phyloP scores from a whole-genome alignment of 2,329 filamentous ascomycete genomes.

The Ophiocordyceps camponoti-leonardi region DNA sequence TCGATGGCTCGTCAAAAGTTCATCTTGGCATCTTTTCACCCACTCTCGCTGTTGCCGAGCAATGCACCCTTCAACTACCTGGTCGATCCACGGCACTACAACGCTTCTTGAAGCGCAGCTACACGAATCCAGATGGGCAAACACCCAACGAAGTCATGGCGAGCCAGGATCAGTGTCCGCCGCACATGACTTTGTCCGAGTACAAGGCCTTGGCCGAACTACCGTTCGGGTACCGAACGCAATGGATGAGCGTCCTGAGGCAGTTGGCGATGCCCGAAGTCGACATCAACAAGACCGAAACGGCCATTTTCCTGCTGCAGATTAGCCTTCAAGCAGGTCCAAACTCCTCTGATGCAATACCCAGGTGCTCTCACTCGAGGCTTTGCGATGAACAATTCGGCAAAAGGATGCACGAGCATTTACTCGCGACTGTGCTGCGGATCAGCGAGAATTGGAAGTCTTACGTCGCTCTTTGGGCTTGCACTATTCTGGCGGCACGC shows the following conservation, averaged over 20 bases:
- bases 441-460: constrained; percentile 7
- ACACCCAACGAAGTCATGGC: constrained; percentile 35
- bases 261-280: constrained; percentile 8
- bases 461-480: constrained; percentile 4
- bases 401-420: neutral
- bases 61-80: constrained; percentile 6
- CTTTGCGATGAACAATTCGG: neutral
- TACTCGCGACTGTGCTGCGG: constrained; percentile 2
- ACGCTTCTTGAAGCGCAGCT: constrained; percentile 4
- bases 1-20: neutral
- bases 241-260: constrained; percentile 8
- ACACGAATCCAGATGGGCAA: constrained; percentile 1
- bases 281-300: constrained; percentile 9
- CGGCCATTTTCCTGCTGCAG: constrained; percentile 6
- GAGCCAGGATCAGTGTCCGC: constrained; percentile 27
- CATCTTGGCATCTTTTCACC: neutral
- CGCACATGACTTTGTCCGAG: constrained; percentile 30
- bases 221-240: constrained; percentile 4
- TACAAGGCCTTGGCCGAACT: constrained; percentile 22
- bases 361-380: neutral
- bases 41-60: neutral
- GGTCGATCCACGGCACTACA: constrained; percentile 2
- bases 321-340: constrained; percentile 7
- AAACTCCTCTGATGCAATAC: accelerated
- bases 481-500: constrained; percentile 5